Evolutionary conservation across 352 stramenopile genomes (phyloP), one percentile per base, ranked within the genome.

Genomic region (Halophytophthora batemanensis): DNA sequence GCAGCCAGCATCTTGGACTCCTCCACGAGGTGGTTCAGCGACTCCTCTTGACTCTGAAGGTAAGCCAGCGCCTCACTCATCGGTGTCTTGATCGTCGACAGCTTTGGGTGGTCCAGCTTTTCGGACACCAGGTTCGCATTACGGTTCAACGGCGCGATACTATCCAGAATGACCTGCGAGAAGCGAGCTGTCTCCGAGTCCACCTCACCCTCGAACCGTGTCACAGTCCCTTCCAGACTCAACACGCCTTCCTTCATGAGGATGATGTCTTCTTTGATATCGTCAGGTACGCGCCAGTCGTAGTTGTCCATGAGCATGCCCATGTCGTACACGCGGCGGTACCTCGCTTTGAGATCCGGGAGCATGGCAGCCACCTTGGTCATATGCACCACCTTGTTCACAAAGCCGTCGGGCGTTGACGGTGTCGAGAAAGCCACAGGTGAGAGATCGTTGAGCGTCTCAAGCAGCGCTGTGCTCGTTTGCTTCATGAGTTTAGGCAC

Each of bases 181-280:
- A 98, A 98, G 6, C 89, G 86, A 2, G 77, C 84, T 5, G 85
- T 97, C 42, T 98, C 93, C 21, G 89, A 85, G 49, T 98, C 90
- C 25, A 97, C 76, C 25, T 96, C 82, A 13, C 75, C 89, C 67
- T 98, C 90, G 28, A 95, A 96, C 17, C 85, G 81, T 4, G 88
- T 90, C 2, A 97, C 71, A 0, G 86, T 95, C 6, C 79, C 81
- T 66, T 98, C 93, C 1, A 98, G 67, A 35, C 78, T 86, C 35
- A 89, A 56, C 1, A 98, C 89, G 6, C 91, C 86, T 59, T 98
- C 87, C 31, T 97, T 96, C 78, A 98, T 90, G 37, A 98, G 83
- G 44, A 96, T 87, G 44, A 98, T 93, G 49, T 96, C 74, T 45
- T 96, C 91, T 46, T 96, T 95, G 54, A 97, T 81, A 21, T 97